Evolutionary conservation across 2,329 filamentous ascomycete species (phyloP).

Genomic region (Venturia carpophila): DNA sequence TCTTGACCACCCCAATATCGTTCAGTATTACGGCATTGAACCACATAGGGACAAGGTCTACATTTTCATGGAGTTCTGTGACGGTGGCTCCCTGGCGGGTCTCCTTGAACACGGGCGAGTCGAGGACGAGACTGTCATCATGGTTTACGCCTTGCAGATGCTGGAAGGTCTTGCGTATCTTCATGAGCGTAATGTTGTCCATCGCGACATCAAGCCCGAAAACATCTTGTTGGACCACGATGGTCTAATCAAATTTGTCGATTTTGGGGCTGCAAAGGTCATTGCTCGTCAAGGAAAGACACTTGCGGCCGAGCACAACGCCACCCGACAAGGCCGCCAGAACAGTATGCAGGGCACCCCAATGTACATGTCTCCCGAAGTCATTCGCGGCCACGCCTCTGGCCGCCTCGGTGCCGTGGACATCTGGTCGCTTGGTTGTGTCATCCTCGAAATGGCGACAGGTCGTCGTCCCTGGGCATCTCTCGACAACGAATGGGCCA

Average conservation of each 20-base stretch:
- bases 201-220: conserved; percentile 96
- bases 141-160: conserved; percentile 91
- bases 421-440: conserved; percentile 93
- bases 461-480: conserved; percentile 89
- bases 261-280: conserved; percentile 95
- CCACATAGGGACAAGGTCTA: conserved; percentile 99
- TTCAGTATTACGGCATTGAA: conserved; percentile 96
- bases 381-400: conserved; percentile 75
- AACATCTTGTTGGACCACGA: conserved; percentile 97
- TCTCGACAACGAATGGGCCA: conserved; percentile 98
- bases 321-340: conserved; percentile 48
- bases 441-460: conserved; percentile 95
- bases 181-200: conserved; percentile 83
- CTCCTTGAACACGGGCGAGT: conserved; percentile 92
- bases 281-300: conserved; percentile 92
- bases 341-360: conserved; percentile 87
- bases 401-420: conserved; percentile 82
- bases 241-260: conserved; percentile 97
- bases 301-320: conserved; percentile 56
- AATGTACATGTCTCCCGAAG: conserved; percentile 99
- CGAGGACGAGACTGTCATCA: conserved; percentile 94
- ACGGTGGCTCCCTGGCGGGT: conserved; percentile 81
- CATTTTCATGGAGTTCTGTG: conserved; percentile 99
- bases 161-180: conserved; percentile 90
- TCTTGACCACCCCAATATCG: conserved; percentile 93